Percentiles rank a stretch among this genome's conserved stretches.
Conservation (phyloP, 2,329 filamentous ascomycete species). For the Microdochium trichocladiopsis region DNA sequence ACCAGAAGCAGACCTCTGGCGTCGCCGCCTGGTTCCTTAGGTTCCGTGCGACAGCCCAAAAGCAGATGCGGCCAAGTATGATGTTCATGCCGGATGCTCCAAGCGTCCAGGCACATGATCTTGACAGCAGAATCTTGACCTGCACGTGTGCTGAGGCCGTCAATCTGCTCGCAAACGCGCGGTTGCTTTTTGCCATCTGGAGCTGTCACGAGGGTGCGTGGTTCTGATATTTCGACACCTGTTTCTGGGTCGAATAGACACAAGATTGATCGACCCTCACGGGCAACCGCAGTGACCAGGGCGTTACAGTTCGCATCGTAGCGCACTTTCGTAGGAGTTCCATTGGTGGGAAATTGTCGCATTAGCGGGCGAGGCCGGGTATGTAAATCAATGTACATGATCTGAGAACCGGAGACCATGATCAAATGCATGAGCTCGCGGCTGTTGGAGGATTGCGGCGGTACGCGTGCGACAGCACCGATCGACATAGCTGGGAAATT, state of each 20-base stretch:
- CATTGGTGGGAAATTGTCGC: conserved; percentile 35
- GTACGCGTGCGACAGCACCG: conserved; percentile 37
- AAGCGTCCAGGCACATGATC: neutral
- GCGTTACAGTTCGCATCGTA: conserved; percentile 17
- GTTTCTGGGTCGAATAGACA: conserved; percentile 18
- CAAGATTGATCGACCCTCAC: conserved; percentile 16
- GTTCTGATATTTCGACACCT: neutral
- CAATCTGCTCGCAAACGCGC: neutral
- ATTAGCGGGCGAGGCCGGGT: conserved; percentile 37
- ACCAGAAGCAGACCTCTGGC: conserved; percentile 37
- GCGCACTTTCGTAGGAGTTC: conserved; percentile 18
- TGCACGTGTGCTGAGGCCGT: neutral
- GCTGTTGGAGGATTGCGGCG: conserved; percentile 28
- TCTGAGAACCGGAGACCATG: conserved; percentile 38
- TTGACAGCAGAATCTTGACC: neutral
- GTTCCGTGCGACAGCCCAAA: neutral
- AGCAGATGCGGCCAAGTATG: neutral
- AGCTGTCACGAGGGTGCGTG: neutral
- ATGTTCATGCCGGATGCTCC: neutral
- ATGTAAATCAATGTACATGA: conserved; percentile 48
- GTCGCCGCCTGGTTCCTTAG: neutral
- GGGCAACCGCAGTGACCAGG: conserved; percentile 17
- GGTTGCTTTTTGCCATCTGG: neutral
- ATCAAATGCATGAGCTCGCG: conserved; percentile 34
- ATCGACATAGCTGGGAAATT: conserved; percentile 39